These are phyloP conservation scores for Xylaria longipes DNA, from an alignment of 495 filamentous ascomycete species.

Conservation along the genomic window DNA sequence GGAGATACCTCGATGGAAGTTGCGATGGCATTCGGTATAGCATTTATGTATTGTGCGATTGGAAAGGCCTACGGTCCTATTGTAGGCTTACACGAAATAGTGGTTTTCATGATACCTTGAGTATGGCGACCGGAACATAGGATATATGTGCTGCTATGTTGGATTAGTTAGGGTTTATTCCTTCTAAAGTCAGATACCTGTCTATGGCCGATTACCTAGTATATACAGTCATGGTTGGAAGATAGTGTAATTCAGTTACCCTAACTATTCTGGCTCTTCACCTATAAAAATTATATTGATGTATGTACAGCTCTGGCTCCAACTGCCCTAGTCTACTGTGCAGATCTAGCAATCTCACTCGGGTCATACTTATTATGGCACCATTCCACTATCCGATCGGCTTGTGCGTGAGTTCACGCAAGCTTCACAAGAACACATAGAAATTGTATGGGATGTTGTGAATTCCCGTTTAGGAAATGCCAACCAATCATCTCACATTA, in stretches of 20 bases:
- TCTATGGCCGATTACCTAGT: not conserved
- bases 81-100: not conserved
- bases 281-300: not conserved
- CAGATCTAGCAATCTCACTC: not conserved
- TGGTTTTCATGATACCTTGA: not conserved
- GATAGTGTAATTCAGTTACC: not conserved
- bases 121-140: not conserved
- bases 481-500: slow-evolving; percentile 32
- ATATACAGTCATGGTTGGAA: not conserved
- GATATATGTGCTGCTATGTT: not conserved
- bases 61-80: not conserved
- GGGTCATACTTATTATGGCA: not conserved
- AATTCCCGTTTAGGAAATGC: slow-evolving; percentile 30
- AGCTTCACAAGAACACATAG: slow-evolving; percentile 26
- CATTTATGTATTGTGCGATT: not conserved
- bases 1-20: not conserved
- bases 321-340: not conserved
- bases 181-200: not conserved
- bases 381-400: not conserved
- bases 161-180: not conserved
- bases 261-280: not conserved
- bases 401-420: slow-evolving; percentile 15
- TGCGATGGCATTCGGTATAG: not conserved
- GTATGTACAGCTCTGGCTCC: not conserved
- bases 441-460: slow-evolving; percentile 30